These are phyloP conservation scores for Suillus decipiens DNA, from an alignment of 768 basidiomycete genomes.

Conservation along the genomic window DNA sequence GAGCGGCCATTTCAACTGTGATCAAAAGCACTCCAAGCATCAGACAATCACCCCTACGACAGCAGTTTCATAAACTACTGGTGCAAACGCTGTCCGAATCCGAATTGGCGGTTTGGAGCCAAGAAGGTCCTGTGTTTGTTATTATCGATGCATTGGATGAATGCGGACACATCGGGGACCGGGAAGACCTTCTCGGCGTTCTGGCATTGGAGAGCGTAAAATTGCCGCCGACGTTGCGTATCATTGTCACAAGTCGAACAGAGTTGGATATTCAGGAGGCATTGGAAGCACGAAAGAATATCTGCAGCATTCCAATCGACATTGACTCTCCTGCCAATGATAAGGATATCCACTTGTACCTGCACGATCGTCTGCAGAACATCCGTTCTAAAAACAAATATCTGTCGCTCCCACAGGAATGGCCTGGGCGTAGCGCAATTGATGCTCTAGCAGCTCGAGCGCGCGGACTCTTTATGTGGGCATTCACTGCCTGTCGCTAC, in stretches of 20 bases:
- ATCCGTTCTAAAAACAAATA: constrained; percentile 30
- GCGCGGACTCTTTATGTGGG: constrained; percentile 36
- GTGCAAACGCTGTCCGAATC: constrained; percentile 30
- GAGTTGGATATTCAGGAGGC: constrained; percentile 29
- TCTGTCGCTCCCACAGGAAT: constrained; percentile 28
- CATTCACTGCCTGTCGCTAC: constrained; percentile 34
- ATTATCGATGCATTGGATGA: constrained; percentile 41
- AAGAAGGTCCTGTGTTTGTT: constrained; percentile 31
- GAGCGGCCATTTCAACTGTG: constrained; percentile 25
- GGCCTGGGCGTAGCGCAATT: constrained; percentile 27
- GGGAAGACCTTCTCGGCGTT: constrained; percentile 31
- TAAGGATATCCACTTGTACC: constrained; percentile 27
- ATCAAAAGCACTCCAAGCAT: constrained; percentile 32
- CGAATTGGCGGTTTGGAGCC: constrained; percentile 15
- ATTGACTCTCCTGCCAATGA: constrained; percentile 27
- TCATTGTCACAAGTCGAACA: constrained; percentile 36
- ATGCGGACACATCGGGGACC: constrained; percentile 25
- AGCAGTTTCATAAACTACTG: constrained; percentile 37
- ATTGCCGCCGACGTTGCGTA: constrained; percentile 27
- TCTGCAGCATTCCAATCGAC: constrained; percentile 26
- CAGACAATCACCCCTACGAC: constrained; percentile 27
- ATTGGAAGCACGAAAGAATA: constrained; percentile 16
- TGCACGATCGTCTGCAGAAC: constrained; percentile 27
- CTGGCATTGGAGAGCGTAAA: constrained; percentile 25
- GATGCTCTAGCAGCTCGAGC: constrained; percentile 28